Percentiles rank a stretch among this genome's conserved stretches.
phyloP scores from a whole-genome alignment of 2,329 filamentous ascomycete genomes.

The Fusarium fujikuroi region DNA sequence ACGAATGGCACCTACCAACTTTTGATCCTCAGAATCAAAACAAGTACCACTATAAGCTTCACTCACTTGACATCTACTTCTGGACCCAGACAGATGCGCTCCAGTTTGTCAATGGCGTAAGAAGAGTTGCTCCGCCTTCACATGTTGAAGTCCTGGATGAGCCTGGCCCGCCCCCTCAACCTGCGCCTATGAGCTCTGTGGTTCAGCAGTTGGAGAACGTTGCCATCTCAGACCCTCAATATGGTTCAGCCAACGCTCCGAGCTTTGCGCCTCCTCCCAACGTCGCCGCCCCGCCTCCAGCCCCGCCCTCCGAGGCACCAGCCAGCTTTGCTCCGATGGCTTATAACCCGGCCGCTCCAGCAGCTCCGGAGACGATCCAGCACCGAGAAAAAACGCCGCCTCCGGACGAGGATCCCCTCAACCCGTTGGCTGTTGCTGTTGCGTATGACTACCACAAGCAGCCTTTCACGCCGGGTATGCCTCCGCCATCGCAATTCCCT shows the following conservation, averaged over 20 bases:
- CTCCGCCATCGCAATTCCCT: constrained; percentile 58
- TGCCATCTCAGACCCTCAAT: constrained; percentile 70
- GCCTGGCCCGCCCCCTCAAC: constrained; percentile 61
- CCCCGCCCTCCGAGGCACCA: constrained; percentile 29
- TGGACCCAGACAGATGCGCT: constrained; percentile 79
- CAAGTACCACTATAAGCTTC: constrained; percentile 82
- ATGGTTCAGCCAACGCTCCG: constrained; percentile 46
- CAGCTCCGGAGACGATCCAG: constrained; percentile 76
- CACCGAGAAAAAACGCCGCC: constrained; percentile 85
- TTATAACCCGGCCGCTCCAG: constrained; percentile 83
- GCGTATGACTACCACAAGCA: constrained; percentile 65
- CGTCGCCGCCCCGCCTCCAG: constrained; percentile 35
- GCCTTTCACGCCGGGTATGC: constrained; percentile 64
- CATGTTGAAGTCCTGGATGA: constrained; percentile 74
- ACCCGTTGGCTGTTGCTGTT: constrained; percentile 68
- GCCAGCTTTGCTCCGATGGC: constrained; percentile 70
- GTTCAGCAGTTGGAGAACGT: constrained; percentile 79
- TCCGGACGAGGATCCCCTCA: constrained; percentile 70
- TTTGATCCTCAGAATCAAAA: constrained; percentile 78
- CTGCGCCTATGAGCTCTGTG: constrained; percentile 70
- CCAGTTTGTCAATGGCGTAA: constrained; percentile 74
- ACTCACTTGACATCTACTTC: constrained; percentile 82
- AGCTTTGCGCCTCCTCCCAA: constrained; percentile 40
- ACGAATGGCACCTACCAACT: constrained; percentile 80
- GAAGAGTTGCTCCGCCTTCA: constrained; percentile 69